Evolutionary conservation across 495 filamentous ascomycete genomes (phyloP).

Genomic region (Neurospora sp.): DNA sequence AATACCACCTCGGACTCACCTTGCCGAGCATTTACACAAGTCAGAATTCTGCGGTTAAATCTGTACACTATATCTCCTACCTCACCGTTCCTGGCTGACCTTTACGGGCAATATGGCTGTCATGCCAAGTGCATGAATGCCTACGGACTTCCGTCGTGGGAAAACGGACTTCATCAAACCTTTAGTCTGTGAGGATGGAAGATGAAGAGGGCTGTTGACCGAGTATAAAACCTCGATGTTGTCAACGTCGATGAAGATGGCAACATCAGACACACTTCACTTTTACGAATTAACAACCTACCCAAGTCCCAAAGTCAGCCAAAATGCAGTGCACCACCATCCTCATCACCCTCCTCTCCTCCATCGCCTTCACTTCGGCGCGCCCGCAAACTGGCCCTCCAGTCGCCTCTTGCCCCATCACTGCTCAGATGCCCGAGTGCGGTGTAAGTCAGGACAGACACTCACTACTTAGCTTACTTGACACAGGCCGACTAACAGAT

Average conservation of each 20-base stretch:
- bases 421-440: constrained; percentile 2
- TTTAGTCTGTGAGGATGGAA: not conserved
- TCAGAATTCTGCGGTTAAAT: not conserved
- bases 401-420: not conserved
- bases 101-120: not conserved
- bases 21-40: not conserved
- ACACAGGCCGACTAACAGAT: not conserved
- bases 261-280: not conserved
- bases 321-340: not conserved
- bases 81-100: not conserved
- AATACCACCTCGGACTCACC: not conserved
- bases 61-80: not conserved
- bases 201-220: not conserved
- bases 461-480: not conserved
- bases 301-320: not conserved
- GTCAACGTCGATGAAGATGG: not conserved
- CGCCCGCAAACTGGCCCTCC: not conserved
- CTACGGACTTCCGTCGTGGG: not conserved
- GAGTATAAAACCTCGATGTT: not conserved
- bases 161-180: not conserved
- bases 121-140: not conserved
- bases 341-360: not conserved
- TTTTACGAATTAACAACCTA: not conserved
- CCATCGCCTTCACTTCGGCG: not conserved
- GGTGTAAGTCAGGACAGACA: constrained; percentile 2